A percentile compares a stretch with the other conserved stretches of the same genome.
Evolutionary conservation across 2,329 filamentous ascomycete species (phyloP).

Genomic region (Ophiobolus disseminans): DNA sequence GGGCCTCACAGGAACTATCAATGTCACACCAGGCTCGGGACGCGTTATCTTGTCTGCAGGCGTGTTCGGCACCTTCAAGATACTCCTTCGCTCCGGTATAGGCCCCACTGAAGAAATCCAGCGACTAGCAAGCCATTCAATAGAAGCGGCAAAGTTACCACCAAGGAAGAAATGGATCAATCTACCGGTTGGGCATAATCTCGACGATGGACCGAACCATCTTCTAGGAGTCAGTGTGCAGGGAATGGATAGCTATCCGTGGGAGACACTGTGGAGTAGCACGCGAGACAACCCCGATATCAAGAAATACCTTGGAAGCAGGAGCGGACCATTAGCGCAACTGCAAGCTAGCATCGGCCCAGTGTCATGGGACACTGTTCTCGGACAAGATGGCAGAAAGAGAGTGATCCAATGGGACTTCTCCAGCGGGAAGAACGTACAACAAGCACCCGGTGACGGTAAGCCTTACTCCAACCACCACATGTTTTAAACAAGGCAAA

Average conservation of each 20-base stretch:
- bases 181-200: slow-evolving; percentile 53
- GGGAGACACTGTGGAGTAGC: slow-evolving; percentile 62
- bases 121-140: slow-evolving; percentile 43
- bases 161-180: slow-evolving; percentile 51
- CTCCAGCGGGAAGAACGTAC: neutral
- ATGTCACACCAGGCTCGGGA: slow-evolving; percentile 62
- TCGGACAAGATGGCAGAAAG: slow-evolving; percentile 60
- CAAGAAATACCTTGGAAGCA: slow-evolving; percentile 39
- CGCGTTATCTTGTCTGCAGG: slow-evolving; percentile 71
- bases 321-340: slow-evolving; percentile 65
- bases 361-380: slow-evolving; percentile 65
- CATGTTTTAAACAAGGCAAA: too few relatives aligned
- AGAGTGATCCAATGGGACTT: slow-evolving; percentile 64
- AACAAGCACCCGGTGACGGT: slow-evolving; percentile 1
- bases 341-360: slow-evolving; percentile 67
- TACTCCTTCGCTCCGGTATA: slow-evolving; percentile 70
- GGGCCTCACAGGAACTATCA: slow-evolving; percentile 64
- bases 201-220: slow-evolving; percentile 46
- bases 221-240: slow-evolving; percentile 5
- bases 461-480: neutral
- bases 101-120: slow-evolving; percentile 58
- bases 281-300: slow-evolving; percentile 43
- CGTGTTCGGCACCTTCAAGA: slow-evolving; percentile 68
- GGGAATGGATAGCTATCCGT: slow-evolving; percentile 63
- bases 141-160: slow-evolving; percentile 48